Evolutionary conservation across 495 filamentous ascomycete genomes (phyloP), one percentile per base, ranked within the genome.

Genomic region (Talaromyces nanjingensis): DNA sequence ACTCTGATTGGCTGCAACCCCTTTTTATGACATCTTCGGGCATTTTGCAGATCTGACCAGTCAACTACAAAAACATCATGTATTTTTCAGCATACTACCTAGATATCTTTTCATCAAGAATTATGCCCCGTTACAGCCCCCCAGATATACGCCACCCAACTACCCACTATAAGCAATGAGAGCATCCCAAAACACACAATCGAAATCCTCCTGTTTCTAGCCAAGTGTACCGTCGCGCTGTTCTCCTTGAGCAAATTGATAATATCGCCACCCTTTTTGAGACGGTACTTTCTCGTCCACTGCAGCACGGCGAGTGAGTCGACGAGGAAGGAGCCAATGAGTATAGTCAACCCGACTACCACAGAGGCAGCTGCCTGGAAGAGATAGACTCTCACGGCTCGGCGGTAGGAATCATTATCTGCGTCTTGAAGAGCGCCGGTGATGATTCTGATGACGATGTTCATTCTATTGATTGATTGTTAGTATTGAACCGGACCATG

Each of bases 121-220:
- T 77, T 76, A 54, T 78, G 67, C 0, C 76, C 75, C 1, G 77
- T 79, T 16, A 74, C 70, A 8, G 72, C 74, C 8, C 77, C 76
- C 77, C 78, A 79, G 52, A 80, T 76, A 70, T 80, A 79, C 16
- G 77, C 77, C 31, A 64, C 72, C 76, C 78, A 79, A 8, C 71
- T 69, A 1, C 76, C 76, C 56, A 74, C 14, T 3, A 70, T 72
- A 49, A 79, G 34, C 18, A 74, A 25, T 7, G 69, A 55, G 45
- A 79, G 45, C 29, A 65, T 65, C 0, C 58, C 64, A 60, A 79
- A 77, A n/a, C 74, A 74, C 16, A 29, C 56, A 24, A 71, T 18
- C 5, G 73, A 74, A 53, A 79, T 68, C 2, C 42, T 42, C 47
- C 65, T 65, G 4, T 71, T 76, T 4, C 69, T 67, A 62, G 56